Conservation (phyloP, 306 rosid genomes). For the Dicorynia guianensis region DNA sequence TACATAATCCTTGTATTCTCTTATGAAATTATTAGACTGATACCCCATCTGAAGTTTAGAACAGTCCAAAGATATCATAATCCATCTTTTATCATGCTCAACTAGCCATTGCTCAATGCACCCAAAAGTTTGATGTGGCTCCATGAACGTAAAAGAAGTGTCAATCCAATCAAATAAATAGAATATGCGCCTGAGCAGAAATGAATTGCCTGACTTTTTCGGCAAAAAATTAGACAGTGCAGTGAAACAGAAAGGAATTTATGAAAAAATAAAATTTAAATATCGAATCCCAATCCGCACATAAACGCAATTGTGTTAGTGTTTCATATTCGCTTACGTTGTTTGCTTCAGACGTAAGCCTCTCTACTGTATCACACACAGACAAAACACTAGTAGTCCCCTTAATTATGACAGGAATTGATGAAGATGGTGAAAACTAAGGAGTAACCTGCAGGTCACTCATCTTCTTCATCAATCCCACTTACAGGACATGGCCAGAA, state of each 20-base stretch:
- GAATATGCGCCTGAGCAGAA: slow-evolving; percentile 20
- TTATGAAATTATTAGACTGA: slow-evolving; percentile 20
- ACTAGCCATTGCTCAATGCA: slow-evolving; percentile 27
- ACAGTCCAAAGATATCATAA: slow-evolving; percentile 26
- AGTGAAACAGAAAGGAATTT: too few species aligned
- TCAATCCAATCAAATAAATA: neutral
- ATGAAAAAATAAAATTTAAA: too few species aligned
- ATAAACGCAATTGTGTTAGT: slow-evolving; percentile 17
- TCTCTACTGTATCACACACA: neutral
- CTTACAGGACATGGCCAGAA: too few species aligned
- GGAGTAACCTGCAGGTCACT: too few species aligned
- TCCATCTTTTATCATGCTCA: slow-evolving; percentile 31
- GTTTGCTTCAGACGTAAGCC: slow-evolving; percentile 35
- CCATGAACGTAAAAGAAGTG: neutral
- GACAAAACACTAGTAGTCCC: too few species aligned
- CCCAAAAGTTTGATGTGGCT: neutral
- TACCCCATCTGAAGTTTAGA: slow-evolving; percentile 31
- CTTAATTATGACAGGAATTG: too few species aligned
- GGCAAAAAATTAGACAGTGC: too few species aligned
- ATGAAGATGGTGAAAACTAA: too few species aligned
- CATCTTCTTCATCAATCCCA: too few species aligned
- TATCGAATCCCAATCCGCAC: too few species aligned
- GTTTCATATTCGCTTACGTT: neutral
- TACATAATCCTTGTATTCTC: neutral
- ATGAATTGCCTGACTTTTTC: too few species aligned